phyloP scores from a whole-genome alignment of 306 rosid genomes.

The Citrullus mucosospermus region DNA sequence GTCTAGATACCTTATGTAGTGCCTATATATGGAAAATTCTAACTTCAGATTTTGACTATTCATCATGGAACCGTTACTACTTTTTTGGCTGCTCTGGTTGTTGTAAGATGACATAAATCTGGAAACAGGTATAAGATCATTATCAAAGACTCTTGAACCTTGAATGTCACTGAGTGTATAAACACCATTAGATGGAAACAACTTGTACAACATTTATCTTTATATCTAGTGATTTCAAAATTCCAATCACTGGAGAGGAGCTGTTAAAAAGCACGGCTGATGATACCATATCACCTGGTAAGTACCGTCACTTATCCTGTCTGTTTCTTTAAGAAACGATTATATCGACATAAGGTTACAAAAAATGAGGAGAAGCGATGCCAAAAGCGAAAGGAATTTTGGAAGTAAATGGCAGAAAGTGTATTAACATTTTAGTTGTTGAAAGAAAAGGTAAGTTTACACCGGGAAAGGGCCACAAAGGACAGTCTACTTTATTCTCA shows the following conservation, averaged over 20 bases:
- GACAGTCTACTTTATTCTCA: background rate
- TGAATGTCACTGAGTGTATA: background rate
- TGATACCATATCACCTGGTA: conserved; percentile 1
- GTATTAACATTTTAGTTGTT: background rate
- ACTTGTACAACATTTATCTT: background rate
- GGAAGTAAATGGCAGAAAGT: background rate
- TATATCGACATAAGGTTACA: background rate
- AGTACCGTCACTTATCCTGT: background rate
- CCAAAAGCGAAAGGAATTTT: background rate
- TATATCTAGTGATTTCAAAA: background rate
- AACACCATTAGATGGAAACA: background rate
- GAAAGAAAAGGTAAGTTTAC: background rate
- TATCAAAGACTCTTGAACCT: background rate
- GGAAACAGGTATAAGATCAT: background rate
- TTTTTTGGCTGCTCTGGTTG: conserved; percentile 1
- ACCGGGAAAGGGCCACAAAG: background rate
- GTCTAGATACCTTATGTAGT: background rate
- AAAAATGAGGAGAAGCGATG: background rate
- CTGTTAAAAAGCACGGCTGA: background rate
- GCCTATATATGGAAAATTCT: background rate
- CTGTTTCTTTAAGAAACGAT: background rate
- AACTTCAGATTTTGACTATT: background rate
- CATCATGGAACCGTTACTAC: background rate
- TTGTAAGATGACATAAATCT: background rate
- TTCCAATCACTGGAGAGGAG: background rate